Conservation (phyloP, 129 eudicot species). For the Flaveria sonorensis region DNA sequence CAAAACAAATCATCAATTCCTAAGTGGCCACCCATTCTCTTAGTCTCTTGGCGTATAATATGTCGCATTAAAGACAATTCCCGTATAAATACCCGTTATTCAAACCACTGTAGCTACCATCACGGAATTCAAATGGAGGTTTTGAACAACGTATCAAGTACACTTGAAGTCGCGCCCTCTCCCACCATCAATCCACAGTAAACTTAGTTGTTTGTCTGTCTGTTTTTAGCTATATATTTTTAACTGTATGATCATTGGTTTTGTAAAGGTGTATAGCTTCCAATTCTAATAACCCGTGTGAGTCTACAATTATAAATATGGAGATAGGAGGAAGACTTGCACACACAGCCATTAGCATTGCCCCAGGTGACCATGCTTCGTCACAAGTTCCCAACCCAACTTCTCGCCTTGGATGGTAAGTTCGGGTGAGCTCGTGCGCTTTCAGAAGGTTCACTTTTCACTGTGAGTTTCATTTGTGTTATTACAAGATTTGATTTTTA, state of each 20-base stretch:
- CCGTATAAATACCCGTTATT: too few species aligned
- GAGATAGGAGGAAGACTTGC: not conserved
- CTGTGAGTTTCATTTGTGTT: too few species aligned
- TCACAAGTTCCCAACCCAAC: not conserved
- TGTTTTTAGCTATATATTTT: not conserved
- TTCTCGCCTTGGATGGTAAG: not conserved
- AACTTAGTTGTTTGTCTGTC: not conserved
- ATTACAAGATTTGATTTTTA: too few species aligned
- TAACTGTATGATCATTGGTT: not conserved
- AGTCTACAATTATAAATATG: not conserved
- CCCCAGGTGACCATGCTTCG: too few species aligned
- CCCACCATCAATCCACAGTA: not conserved
- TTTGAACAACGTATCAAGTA: not conserved
- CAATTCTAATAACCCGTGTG: not conserved
- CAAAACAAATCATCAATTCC: too few species aligned
- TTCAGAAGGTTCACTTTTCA: not conserved
- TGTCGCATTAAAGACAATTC: too few species aligned
- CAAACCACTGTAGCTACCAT: too few species aligned
- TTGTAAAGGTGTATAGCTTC: not conserved
- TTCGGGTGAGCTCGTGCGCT: not conserved
- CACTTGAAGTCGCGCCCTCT: not conserved
- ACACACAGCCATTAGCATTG: not conserved
- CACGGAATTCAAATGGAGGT: not conserved
- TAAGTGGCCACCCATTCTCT: too few species aligned
- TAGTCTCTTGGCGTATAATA: too few species aligned